Conservation (phyloP, 495 filamentous ascomycete species). For the Penicillium ochrochloron region DNA sequence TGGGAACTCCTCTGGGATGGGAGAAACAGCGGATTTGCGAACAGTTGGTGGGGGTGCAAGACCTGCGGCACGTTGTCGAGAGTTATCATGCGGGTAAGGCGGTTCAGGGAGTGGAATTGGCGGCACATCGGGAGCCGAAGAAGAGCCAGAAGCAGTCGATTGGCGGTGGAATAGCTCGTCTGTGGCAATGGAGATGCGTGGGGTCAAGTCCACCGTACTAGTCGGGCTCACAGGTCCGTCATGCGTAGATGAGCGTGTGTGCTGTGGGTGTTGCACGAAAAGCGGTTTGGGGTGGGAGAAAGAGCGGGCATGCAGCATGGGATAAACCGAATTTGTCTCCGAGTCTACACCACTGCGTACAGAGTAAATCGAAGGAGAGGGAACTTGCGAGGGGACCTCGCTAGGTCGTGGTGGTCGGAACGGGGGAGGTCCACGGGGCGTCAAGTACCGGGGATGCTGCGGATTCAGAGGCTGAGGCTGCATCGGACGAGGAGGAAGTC, state of each 20-base stretch:
- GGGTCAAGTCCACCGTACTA: constrained; percentile 31
- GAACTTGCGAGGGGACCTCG: constrained; percentile 29
- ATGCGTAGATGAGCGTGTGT: constrained; percentile 33
- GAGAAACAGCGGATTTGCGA: constrained; percentile 78
- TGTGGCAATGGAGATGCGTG: constrained; percentile 37
- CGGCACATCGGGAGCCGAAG: constrained; percentile 54
- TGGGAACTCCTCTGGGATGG: constrained; percentile 82
- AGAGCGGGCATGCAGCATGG: constrained; percentile 53
- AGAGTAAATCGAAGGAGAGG: constrained; percentile 47
- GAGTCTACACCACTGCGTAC: constrained; percentile 58
- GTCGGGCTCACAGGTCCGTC: constrained; percentile 42
- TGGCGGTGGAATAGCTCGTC: constrained; percentile 40
- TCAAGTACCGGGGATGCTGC: constrained; percentile 47
- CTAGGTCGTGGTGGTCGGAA: constrained; percentile 68
- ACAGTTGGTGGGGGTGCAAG: constrained; percentile 35
- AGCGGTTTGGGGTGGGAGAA: constrained; percentile 54
- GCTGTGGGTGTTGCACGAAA: constrained; percentile 22
- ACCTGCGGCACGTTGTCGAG: constrained; percentile 27
- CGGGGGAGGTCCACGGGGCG: constrained; percentile 61
- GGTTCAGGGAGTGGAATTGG: constrained; percentile 25
- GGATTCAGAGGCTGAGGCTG: constrained; percentile 33
- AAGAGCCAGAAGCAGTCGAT: constrained; percentile 39
- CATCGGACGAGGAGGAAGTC: constrained; percentile 34
- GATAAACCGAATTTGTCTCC: constrained; percentile 49
- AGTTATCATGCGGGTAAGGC: constrained; percentile 16